Conservation (phyloP, 164 flowering plant genomes). For the Aristolochia contorta region DNA sequence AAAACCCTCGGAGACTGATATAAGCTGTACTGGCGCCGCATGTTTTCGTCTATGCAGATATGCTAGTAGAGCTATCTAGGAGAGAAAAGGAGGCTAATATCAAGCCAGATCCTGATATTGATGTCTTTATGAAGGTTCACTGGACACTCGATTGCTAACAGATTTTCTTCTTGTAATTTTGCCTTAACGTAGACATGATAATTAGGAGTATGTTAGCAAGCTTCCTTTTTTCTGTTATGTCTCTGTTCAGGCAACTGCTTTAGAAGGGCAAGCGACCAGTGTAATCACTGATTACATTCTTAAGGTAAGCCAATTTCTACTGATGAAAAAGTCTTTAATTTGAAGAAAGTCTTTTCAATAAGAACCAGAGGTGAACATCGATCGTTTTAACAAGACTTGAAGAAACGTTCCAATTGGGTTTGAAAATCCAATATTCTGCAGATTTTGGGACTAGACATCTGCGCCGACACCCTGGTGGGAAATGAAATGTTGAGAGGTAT, state of each 20-base stretch:
- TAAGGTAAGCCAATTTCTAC: slow-evolving; percentile 38
- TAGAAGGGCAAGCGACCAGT: slow-evolving; percentile 53
- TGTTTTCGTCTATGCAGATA: slow-evolving; percentile 22
- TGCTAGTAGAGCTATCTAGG: slow-evolving; percentile 57
- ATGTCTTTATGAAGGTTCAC: slow-evolving; percentile 69
- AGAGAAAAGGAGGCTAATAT: slow-evolving; percentile 63
- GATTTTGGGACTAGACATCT: slow-evolving; percentile 36
- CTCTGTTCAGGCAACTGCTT: slow-evolving; percentile 38
- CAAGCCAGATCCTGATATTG: slow-evolving; percentile 64
- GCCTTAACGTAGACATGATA: too few relatives aligned
- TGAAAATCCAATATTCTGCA: slow-evolving; percentile 11
- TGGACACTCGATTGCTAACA: too few relatives aligned
- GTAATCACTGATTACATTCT: slow-evolving; percentile 65
- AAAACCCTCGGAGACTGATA: neutral
- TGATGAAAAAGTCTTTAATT: too few relatives aligned
- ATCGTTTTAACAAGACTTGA: too few relatives aligned
- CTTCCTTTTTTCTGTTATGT: neutral
- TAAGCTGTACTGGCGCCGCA: too few relatives aligned
- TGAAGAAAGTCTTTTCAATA: too few relatives aligned
- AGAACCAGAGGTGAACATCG: too few relatives aligned
- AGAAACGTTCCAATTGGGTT: too few relatives aligned
- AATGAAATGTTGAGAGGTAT: slow-evolving; percentile 35
- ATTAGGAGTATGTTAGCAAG: too few relatives aligned
- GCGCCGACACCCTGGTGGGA: slow-evolving; percentile 37
- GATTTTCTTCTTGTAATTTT: neutral